These are phyloP conservation scores for Curvularia hawaiiensis DNA, from an alignment of 2,329 filamentous ascomycete species.

Conservation along the genomic window DNA sequence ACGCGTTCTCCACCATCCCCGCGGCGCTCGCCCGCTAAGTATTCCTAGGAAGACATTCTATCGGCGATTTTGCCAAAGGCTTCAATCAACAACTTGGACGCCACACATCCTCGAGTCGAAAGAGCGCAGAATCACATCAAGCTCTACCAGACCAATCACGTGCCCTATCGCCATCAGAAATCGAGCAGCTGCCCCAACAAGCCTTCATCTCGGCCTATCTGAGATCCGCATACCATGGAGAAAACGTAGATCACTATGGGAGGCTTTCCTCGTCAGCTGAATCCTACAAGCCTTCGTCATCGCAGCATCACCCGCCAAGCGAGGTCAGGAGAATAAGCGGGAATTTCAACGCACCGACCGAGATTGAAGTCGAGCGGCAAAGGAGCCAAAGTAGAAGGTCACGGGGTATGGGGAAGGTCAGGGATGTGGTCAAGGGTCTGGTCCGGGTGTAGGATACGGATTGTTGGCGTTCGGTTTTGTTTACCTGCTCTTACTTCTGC, in stretches of 20 bases:
- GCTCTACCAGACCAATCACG: conserved; percentile 4
- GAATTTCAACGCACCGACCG: conserved; percentile 37
- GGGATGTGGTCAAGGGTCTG: conserved; percentile 21
- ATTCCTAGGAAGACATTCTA: conserved; percentile 7
- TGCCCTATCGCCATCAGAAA: conserved; percentile 1
- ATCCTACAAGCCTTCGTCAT: conserved; percentile 8
- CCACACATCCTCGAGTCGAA: conserved; percentile 12
- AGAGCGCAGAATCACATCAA: conserved; percentile 21
- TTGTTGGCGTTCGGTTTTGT: conserved; percentile 1
- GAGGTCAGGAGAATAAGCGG: conserved; percentile 29
- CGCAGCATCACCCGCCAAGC: conserved; percentile 11
- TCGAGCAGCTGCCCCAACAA: conserved; percentile 8
- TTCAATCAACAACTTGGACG: conserved; percentile 1
- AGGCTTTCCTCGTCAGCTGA: conserved; percentile 17
- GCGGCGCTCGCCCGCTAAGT: not conserved
- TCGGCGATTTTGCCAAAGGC: conserved; percentile 12
- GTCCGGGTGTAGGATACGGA: conserved; percentile 13
- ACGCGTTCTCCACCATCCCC: not conserved
- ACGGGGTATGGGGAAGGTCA: conserved; percentile 22
- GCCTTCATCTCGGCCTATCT: conserved; percentile 12
- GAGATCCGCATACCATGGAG: conserved; percentile 12
- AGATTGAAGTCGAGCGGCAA: conserved; percentile 29
- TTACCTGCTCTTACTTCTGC: conserved; percentile 9
- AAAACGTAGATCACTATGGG: conserved; percentile 9
- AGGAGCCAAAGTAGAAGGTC: conserved; percentile 17